A percentile compares a stretch with the other conserved stretches of the same genome.
These are phyloP conservation scores for Firmiana major DNA, from an alignment of 345 rosid species.

Conservation along the genomic window DNA sequence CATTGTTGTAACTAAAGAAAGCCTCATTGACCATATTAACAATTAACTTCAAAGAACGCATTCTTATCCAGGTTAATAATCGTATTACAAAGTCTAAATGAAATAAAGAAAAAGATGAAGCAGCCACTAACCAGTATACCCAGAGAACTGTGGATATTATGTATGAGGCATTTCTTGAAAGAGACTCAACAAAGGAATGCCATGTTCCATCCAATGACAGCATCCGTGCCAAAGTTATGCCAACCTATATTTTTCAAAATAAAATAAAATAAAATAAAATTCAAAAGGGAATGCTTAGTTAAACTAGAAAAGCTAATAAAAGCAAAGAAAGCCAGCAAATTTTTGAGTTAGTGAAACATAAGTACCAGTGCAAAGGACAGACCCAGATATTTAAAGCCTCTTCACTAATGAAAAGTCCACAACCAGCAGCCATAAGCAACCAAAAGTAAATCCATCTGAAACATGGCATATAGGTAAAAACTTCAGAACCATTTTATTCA, in stretches of 20 bases:
- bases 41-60: neutral
- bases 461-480: conserved; percentile 7
- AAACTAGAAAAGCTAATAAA: neutral
- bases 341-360: conserved; percentile 41
- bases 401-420: conserved; percentile 80
- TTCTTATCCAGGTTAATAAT: neutral
- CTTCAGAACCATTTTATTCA: conserved; percentile 10
- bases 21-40: neutral
- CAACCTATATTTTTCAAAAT: conserved; percentile 45
- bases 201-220: conserved; percentile 79
- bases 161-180: conserved; percentile 55
- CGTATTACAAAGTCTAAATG: neutral
- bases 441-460: conserved; percentile 91
- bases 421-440: conserved; percentile 95
- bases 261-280: neutral
- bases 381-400: conserved; percentile 96
- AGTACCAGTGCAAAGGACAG: conserved; percentile 66
- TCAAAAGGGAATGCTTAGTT: neutral
- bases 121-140: conserved; percentile 74
- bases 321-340: neutral
- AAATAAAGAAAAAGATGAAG: conserved; percentile 13
- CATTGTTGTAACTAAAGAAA: neutral
- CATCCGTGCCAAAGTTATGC: conserved; percentile 69
- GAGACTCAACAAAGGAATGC: conserved; percentile 64
- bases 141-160: conserved; percentile 68